Conservation (phyloP, 2,329 filamentous ascomycete genomes). For the Emmonsia crescens region DNA sequence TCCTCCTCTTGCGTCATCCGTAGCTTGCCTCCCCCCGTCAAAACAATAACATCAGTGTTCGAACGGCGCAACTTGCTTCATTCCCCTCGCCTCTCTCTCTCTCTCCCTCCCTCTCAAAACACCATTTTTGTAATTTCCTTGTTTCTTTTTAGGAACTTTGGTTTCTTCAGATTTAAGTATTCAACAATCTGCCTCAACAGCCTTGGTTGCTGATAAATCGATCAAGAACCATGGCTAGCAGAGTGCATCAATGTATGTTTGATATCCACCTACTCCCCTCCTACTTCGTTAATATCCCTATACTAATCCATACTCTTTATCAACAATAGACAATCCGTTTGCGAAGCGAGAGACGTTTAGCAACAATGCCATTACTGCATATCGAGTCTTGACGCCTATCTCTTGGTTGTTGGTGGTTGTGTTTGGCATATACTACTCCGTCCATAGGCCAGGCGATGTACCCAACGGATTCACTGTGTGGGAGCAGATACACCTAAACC, state of each 20-base stretch:
- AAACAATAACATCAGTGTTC: not conserved
- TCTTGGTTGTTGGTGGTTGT: conserved; percentile 66
- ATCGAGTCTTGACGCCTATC: conserved; percentile 64
- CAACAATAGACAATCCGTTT: conserved; percentile 60
- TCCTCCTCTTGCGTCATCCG: not conserved
- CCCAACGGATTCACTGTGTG: conserved; percentile 56
- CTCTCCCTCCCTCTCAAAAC: not conserved
- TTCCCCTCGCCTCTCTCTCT: no score
- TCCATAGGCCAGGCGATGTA: conserved; percentile 54
- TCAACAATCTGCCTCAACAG: not conserved
- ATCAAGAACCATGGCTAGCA: not conserved
- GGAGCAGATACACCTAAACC: conserved; percentile 56
- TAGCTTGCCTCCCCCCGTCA: not conserved
- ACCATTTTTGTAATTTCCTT: not conserved
- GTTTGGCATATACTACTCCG: conserved; percentile 62
- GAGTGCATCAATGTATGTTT: not conserved
- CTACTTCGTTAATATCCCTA: not conserved
- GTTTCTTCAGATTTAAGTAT: not conserved
- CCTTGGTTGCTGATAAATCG: not conserved
- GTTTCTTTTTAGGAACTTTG: not conserved
- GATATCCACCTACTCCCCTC: not conserved
- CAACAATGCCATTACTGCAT: conserved; percentile 51
- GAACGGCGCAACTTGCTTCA: no score
- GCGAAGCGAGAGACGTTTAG: conserved; percentile 57
- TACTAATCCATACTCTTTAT: not conserved